Base-by-base conservation (phyloP, 2,329 filamentous ascomycete genomes). In the Paecilomyces formosus region DNA sequence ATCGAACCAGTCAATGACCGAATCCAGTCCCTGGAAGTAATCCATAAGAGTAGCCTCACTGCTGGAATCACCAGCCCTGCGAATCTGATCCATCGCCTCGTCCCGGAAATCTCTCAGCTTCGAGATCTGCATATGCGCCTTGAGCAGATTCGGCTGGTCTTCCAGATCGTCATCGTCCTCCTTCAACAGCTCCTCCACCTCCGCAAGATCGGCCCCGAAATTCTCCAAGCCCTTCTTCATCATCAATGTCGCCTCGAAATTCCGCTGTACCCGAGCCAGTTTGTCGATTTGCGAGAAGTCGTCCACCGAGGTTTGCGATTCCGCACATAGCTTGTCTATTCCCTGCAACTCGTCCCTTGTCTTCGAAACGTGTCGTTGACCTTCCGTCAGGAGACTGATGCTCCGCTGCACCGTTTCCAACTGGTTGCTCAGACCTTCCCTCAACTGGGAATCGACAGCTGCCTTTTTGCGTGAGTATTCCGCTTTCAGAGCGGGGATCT, bases 261-360 rank as follows among this genome's bases (percentile, higher is more conserved):
- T 97, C 63, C 93, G 85, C 76, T 99, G 94, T 33, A 79, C 73
- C 61, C 74, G 69, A 6, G 77, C 77, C 53, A 79, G 64, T 56
- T 75, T 72, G 57, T 79, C 77, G 64, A 95, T 94, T 76, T 96
- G 90, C 57, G 93, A 93, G 75, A 99, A 97, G 79, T 99, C 94
- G 70, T 89, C 87, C 69, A 99, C 96, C 86, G 97, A 97, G 72
- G 90, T 91, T 79, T 97, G 93, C 57, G 92, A 92, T 76, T 99
- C 95, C 63, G 92, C 92, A 78, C 94, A 99, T 63, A 99, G 85
- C 77, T 90, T 92, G 79, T 99, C 94, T 69, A 99, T 97, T 77
- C 93, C 95, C 81, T 95, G 92, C 85, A 99, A 94, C 79, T 99
- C 94, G 65, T 97, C 93, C 75, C 96, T 96, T 77, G 97, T 97